Conservation (phyloP, 2,329 filamentous ascomycete genomes). For the Colletotrichum karsti region DNA sequence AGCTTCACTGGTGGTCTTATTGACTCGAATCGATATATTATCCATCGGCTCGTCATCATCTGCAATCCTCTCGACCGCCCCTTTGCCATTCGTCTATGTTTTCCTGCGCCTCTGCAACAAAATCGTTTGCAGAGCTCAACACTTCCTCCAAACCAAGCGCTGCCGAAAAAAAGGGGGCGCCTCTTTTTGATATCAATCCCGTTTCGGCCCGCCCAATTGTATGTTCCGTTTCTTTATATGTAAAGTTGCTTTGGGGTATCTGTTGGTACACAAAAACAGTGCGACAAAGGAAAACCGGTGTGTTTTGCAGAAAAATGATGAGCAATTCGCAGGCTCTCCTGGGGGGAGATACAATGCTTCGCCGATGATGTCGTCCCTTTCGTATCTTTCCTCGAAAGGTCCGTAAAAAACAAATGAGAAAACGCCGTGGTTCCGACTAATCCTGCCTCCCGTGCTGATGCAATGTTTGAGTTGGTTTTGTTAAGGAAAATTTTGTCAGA, state of each 20-base stretch:
- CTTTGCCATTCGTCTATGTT: background rate
- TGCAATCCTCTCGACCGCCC: background rate
- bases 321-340: background rate
- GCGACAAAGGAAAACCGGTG: conserved; percentile 25
- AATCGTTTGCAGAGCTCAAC: background rate
- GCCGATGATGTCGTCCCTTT: conserved; percentile 19
- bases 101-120: background rate
- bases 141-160: conserved; percentile 8
- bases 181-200: background rate
- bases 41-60: conserved; percentile 16
- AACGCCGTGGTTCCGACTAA: conserved; percentile 27
- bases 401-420: background rate
- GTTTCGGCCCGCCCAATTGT: conserved; percentile 17
- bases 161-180: background rate
- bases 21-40: conserved; percentile 16
- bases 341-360: background rate
- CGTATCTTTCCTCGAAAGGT: conserved; percentile 1
- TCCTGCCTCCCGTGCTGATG: conserved; percentile 19
- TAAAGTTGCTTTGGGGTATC: conserved; percentile 30
- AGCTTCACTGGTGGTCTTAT: conserved; percentile 13
- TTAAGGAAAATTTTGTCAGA: conserved; percentile 13
- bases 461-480: background rate
- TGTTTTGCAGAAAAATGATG: conserved; percentile 4
- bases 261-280: conserved; percentile 29
- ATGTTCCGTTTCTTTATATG: conserved; percentile 27